Evolutionary conservation across 2,329 filamentous ascomycete species (phyloP), one percentile per base, ranked within the genome.

Genomic region (Dactylellina drechsleri): DNA sequence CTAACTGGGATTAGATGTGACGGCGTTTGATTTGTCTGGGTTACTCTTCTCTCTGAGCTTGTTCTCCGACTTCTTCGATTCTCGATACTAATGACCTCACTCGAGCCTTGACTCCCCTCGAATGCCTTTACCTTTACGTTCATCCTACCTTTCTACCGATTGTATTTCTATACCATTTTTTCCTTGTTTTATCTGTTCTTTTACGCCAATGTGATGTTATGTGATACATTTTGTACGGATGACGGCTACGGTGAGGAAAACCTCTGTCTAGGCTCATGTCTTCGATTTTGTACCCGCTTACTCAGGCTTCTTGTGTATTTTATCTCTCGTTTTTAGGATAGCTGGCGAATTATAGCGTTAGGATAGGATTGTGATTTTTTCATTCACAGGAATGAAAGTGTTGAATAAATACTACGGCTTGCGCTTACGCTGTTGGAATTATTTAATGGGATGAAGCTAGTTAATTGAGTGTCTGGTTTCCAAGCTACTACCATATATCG

Each of bases 1-100:
- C 36, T 45, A 45, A 16, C 54, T 45, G 54, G 53, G 54, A 26
- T 45, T 70, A 70, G 66, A 70, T 62, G 66, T 56, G 66, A 70
- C 50, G 66, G 66, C 66, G 66, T 70, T 8, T n/a, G 36, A 47
- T 20, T 58, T 49, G 18, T 65, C 20, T 54, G 41, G 53, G 58
- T 58, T 59, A 15, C 12, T 49, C 58, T 52, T 23, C 10, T 36
- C 40, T 28, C 4, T 43, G 31, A 36, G 31, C 31, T 36, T 8
- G 2, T 10, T 36, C 31, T 36, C 10, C 10, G 10, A 1, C 28
- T 54, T 31, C 49, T 54, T 47, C 45, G 2, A 8, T n/a, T 45
- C 8, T 13, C 12, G 16, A 57, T 43, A 23, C 16, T 58, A 43
- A n/a, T 45, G 31, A 45, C 18, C 40, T 12, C 13, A 3, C 15